Evolutionary conservation across 441 rosid species (phyloP), one percentile per base, ranked within the genome.

Genomic region (Gossypium gossypioides): DNA sequence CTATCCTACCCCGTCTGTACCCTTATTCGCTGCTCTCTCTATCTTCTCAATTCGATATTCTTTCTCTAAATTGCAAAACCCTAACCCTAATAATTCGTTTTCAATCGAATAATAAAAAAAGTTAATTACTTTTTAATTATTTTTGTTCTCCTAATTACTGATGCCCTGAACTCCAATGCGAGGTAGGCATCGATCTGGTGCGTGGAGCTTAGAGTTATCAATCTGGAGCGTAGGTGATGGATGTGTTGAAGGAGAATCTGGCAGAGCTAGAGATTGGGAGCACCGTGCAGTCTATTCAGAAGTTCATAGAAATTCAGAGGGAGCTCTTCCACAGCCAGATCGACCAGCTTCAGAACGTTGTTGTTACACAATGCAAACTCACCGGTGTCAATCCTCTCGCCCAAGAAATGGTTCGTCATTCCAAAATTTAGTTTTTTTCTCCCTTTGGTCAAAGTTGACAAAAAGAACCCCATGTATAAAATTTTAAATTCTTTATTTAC

Each of bases 341-440:
- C 91, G 91, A 89, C 70, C 92, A 91, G 79, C 87, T 93, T 22
- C 93, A 87, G 77, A 78, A 81, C 74, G 84, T 96, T 32, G 92
- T 96, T 54, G 88, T 91, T 76, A 83, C 84, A 46, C 99, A 96
- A 75, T 93, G 99, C 91, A 83, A 83, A 65, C 96, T 96, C 76
- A 96, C 98, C 61, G 97, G 98, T 66, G 99, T 85, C 83, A 96
- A 96, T 75, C 99, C 98, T 68, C 97, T 96, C 68, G 89, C 99
- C 32, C 99, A 96, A 79, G 97, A 96, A 76, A 96, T 93, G 99
- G 99, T 93, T 74, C 66, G 88, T 80, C 61, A 4, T 74, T 46
- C 10, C 10, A 27, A 37, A 25, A 25, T 57, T 40, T 18, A 7
- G 3, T 29, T 48, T 16, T 8, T 12, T 63, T 59, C 5, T 6